A percentile compares a stretch with the other conserved stretches of the same genome.
Conservation (phyloP, 768 basidiomycete species). For the Chalciporus sphaerocephalus region DNA sequence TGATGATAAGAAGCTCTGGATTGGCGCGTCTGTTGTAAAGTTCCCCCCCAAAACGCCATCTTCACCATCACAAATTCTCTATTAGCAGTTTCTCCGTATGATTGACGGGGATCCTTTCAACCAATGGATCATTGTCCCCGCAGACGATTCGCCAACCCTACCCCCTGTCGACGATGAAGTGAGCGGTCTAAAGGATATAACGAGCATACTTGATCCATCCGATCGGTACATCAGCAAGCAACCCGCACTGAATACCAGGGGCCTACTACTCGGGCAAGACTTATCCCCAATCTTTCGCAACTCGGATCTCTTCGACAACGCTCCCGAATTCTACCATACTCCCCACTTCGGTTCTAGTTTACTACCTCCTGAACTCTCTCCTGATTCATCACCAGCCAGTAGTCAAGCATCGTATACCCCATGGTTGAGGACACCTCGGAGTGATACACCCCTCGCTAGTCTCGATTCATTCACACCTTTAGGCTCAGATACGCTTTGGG, state of each 20-base stretch:
- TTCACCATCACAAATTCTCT: neutral
- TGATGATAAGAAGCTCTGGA: slow-evolving; percentile 28
- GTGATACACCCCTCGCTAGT: neutral
- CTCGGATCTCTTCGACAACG: neutral
- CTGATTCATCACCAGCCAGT: slow-evolving; percentile 23
- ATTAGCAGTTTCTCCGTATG: slow-evolving; percentile 4
- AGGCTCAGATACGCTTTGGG: neutral
- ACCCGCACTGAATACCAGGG: neutral
- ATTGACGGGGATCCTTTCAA: slow-evolving; percentile 5
- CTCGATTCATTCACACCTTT: neutral
- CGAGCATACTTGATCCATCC: neutral
- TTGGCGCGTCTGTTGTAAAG: slow-evolving; percentile 12
- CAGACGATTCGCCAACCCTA: slow-evolving; percentile 15
- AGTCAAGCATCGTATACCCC: slow-evolving; percentile 19
- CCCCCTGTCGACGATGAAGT: slow-evolving; percentile 24
- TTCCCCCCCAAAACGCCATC: slow-evolving; percentile 4
- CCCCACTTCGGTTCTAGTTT: neutral
- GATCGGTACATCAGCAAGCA: neutral
- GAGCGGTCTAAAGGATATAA: slow-evolving; percentile 10
- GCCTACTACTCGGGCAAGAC: slow-evolving; percentile 12
- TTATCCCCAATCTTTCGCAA: neutral
- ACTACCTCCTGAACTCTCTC: slow-evolving; percentile 20
- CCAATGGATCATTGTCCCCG: slow-evolving; percentile 13
- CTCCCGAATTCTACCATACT: neutral
- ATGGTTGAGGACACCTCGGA: slow-evolving; percentile 17